These are phyloP conservation scores for Canna indica DNA, from an alignment of 176 grass and related monocot genomes.

Conservation along the genomic window DNA sequence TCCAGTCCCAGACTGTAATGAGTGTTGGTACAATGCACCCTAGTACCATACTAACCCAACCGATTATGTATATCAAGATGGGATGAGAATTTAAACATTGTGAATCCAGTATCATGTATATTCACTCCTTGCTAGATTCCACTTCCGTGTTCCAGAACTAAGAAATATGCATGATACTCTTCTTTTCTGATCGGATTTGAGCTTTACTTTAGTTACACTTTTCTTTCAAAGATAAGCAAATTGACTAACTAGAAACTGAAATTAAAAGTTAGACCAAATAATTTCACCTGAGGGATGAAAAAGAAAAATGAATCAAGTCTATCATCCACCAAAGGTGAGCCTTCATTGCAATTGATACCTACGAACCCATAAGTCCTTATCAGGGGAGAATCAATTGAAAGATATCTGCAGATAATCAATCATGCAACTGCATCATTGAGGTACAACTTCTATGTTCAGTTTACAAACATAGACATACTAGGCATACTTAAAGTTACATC, in stretches of 20 bases:
- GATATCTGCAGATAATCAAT: conserved; percentile 48
- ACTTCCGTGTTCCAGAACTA: too few species aligned
- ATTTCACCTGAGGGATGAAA: conserved; percentile 78
- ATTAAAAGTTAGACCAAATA: conserved; percentile 3
- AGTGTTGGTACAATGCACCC: too few species aligned
- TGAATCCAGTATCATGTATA: too few species aligned
- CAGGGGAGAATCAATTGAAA: conserved; percentile 49
- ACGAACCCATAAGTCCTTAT: conserved; percentile 71
- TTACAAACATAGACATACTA: background rate
- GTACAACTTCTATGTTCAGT: background rate
- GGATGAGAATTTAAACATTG: too few species aligned
- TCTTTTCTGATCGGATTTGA: background rate
- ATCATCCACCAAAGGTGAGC: conserved; percentile 31
- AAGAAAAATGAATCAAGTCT: conserved; percentile 51
- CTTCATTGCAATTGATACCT: conserved; percentile 41
- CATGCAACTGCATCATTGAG: conserved; percentile 15
- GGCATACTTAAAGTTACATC: background rate
- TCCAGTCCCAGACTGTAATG: too few species aligned
- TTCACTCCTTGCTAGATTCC: too few species aligned
- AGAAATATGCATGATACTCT: too few species aligned
- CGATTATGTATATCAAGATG: too few species aligned
- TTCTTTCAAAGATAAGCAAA: background rate
- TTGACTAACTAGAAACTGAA: background rate
- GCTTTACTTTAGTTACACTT: background rate
- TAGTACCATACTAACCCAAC: too few species aligned